Percentiles rank a stretch among this genome's conserved stretches.
phyloP scores from a whole-genome alignment of 129 eudicot species.

The Solidago caesia region DNA sequence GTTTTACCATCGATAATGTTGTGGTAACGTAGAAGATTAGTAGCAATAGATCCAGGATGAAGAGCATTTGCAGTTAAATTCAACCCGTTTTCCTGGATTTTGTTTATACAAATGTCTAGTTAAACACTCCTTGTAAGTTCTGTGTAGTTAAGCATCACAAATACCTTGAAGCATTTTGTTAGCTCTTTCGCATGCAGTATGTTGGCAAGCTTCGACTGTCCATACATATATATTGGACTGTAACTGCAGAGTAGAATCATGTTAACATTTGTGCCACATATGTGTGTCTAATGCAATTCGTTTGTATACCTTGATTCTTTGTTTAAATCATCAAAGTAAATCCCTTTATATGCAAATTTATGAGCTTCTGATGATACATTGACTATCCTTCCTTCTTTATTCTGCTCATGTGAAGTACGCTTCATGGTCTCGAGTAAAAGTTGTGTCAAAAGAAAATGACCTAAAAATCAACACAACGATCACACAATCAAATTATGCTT shows the following conservation, averaged over 20 bases:
- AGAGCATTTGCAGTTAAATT: slow-evolving; percentile 59
- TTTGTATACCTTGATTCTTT: slow-evolving; percentile 50
- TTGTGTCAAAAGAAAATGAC: slow-evolving; percentile 79
- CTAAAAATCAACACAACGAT: slow-evolving; percentile 28
- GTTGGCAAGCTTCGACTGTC: slow-evolving; percentile 84
- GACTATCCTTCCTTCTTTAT: slow-evolving; percentile 73
- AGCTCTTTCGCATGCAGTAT: slow-evolving; percentile 82
- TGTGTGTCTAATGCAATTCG: background rate
- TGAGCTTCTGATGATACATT: slow-evolving; percentile 68
- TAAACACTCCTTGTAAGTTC: slow-evolving; percentile 1
- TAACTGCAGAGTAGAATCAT: slow-evolving; percentile 43
- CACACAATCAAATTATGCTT: background rate
- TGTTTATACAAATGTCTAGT: background rate
- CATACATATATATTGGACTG: slow-evolving; percentile 50
- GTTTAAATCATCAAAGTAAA: slow-evolving; percentile 60
- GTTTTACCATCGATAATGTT: slow-evolving; percentile 51
- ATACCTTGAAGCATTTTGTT: slow-evolving; percentile 70
- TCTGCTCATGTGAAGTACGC: slow-evolving; percentile 49
- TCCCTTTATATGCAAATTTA: slow-evolving; percentile 56
- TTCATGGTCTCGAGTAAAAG: slow-evolving; percentile 75
- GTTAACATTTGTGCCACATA: background rate
- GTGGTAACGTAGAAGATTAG: slow-evolving; percentile 71
- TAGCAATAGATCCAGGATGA: slow-evolving; percentile 69
- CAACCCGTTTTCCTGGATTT: slow-evolving; percentile 50
- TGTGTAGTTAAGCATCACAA: background rate